Evolutionary conservation across 768 basidiomycete genomes (phyloP).

Genomic region (Omphalotus guepiniiformis): DNA sequence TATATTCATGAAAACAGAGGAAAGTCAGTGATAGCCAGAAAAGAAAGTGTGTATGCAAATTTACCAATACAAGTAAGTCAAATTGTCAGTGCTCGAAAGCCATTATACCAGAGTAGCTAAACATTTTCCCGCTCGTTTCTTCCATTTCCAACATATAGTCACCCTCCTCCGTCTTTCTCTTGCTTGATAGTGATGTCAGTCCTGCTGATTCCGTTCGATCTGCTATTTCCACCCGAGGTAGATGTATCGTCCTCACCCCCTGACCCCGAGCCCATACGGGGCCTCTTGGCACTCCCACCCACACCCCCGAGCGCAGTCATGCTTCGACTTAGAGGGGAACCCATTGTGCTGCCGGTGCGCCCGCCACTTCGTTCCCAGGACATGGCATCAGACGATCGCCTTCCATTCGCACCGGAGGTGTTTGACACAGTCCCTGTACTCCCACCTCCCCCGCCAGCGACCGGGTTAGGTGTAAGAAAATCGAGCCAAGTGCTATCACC

Average conservation of each 20-base stretch:
- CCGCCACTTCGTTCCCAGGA: constrained; percentile 27
- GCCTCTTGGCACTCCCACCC: background rate
- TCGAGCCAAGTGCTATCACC: constrained; percentile 25
- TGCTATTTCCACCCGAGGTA: constrained; percentile 5
- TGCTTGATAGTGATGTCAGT: background rate
- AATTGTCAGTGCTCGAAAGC: no score
- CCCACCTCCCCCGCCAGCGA: background rate
- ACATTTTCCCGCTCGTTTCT: no score
- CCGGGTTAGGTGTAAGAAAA: constrained; percentile 22
- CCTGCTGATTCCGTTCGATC: background rate
- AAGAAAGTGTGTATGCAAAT: no score
- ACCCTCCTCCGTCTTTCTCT: constrained; percentile 5
- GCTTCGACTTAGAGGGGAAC: constrained; percentile 5
- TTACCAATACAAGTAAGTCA: no score
- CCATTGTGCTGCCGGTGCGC: constrained; percentile 1
- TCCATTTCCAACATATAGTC: no score
- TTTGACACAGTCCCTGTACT: background rate
- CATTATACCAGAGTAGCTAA: no score
- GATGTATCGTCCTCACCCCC: constrained; percentile 2
- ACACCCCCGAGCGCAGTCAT: constrained; percentile 1
- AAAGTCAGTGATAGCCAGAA: no score
- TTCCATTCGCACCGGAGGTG: constrained; percentile 7
- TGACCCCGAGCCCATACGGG: constrained; percentile 6
- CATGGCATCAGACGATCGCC: constrained; percentile 17
- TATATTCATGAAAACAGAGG: no score